Percentiles rank a stretch among this genome's conserved stretches.
These are phyloP conservation scores for Lenwebbia sp. DNA, from an alignment of 345 rosid species.

Conservation along the genomic window DNA sequence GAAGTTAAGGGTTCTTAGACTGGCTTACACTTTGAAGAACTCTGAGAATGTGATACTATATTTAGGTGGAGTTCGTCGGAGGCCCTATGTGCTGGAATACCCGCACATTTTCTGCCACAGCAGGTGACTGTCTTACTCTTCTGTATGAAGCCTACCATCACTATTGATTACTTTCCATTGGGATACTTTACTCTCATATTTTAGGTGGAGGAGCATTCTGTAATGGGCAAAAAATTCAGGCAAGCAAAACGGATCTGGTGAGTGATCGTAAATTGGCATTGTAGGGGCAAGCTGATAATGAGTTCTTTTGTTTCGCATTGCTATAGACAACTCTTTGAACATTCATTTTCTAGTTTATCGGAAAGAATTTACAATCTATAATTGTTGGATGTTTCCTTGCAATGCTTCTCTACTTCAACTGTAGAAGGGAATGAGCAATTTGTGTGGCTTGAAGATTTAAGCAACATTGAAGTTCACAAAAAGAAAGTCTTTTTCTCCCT, in stretches of 20 bases:
- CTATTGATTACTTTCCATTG: background rate
- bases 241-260: constrained; percentile 67
- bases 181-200: background rate
- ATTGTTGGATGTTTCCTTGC: background rate
- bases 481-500: background rate
- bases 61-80: constrained; percentile 92
- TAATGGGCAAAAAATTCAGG: constrained; percentile 70
- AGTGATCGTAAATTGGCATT: background rate
- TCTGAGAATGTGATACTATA: background rate
- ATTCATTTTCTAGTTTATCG: background rate
- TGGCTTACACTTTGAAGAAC: background rate
- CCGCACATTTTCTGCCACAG: constrained; percentile 72
- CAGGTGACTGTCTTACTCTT: constrained; percentile 34
- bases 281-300: background rate
- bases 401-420: background rate
- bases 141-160: background rate
- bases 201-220: constrained; percentile 95
- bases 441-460: background rate
- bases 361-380: background rate
- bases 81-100: constrained; percentile 98
- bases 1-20: background rate
- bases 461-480: background rate
- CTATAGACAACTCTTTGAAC: background rate
- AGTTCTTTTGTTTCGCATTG: background rate
- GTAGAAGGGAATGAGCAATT: background rate